phyloP scores from a whole-genome alignment of 78 protist species.

The Dictyostelium intermedium region DNA sequence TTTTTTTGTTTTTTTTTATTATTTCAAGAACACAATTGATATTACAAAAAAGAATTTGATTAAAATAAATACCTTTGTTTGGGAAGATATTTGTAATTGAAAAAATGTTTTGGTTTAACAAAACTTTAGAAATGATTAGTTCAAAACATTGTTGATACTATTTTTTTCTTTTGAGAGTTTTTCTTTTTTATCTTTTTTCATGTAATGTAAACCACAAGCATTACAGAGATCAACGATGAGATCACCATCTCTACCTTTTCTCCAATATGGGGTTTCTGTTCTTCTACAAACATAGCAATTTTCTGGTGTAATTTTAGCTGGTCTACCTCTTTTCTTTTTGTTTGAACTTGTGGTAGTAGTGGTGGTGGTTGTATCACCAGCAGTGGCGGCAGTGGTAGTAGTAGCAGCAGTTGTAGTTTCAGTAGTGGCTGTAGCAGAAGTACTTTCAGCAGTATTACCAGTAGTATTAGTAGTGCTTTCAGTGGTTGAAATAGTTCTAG shows the following conservation, averaged over 20 bases:
- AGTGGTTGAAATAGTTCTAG: too few relatives aligned
- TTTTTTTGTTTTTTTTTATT: too few relatives aligned
- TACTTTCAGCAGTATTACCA: too few relatives aligned
- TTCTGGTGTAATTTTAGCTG: neutral
- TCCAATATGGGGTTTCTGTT: neutral
- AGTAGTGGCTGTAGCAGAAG: too few relatives aligned
- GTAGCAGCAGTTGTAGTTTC: neutral
- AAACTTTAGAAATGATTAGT: neutral
- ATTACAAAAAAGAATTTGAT: too few relatives aligned
- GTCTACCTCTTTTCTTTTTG: neutral
- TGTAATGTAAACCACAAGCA: constrained; percentile 17
- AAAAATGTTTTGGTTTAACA: too few relatives aligned
- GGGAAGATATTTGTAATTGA: too few relatives aligned
- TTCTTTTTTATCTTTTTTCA: neutral
- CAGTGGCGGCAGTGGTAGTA: neutral
- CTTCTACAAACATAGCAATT: neutral
- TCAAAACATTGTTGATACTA: neutral
- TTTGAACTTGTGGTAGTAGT: neutral
- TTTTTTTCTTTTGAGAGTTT: neutral
- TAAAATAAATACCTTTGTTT: too few relatives aligned
- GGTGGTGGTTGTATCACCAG: neutral
- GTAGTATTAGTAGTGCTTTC: too few relatives aligned
- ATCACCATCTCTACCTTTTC: neutral
- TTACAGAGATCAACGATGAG: neutral
- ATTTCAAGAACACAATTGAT: too few relatives aligned